A percentile compares a stretch with the other conserved stretches of the same genome.
These are phyloP conservation scores for Francoa sonchifolia DNA, from an alignment of 441 rosid species.

Conservation along the genomic window DNA sequence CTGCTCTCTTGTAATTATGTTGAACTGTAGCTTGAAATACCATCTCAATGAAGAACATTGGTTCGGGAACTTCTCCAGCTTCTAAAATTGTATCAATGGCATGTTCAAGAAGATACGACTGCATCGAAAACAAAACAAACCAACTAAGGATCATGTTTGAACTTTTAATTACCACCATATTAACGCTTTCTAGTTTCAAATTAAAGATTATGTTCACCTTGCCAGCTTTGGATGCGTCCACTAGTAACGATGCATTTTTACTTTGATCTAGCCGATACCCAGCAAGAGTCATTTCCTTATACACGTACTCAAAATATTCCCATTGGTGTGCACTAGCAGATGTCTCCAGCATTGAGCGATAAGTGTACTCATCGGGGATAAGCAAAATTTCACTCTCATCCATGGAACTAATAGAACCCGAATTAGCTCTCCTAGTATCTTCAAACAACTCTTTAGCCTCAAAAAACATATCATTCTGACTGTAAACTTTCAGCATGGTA, in stretches of 20 bases:
- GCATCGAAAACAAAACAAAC: slow-evolving; percentile 17
- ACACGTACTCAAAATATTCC: slow-evolving; percentile 85
- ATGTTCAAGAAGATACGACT: slow-evolving; percentile 73
- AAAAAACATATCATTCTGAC: slow-evolving; percentile 66
- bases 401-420: slow-evolving; percentile 2
- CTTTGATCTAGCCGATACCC: slow-evolving; percentile 60
- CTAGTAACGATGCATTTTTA: slow-evolving; percentile 40
- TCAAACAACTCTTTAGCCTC: slow-evolving; percentile 74
- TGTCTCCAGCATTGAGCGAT: slow-evolving; percentile 71
- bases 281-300: slow-evolving; percentile 55
- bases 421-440: slow-evolving; percentile 25
- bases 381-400: slow-evolving; percentile 12
- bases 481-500: slow-evolving; percentile 67
- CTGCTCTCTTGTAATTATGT: slow-evolving; percentile 47
- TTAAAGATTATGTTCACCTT: slow-evolving; percentile 36
- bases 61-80: slow-evolving; percentile 69
- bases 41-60: slow-evolving; percentile 52
- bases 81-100: slow-evolving; percentile 67
- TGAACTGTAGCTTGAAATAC: slow-evolving; percentile 43
- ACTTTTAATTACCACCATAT: too few relatives aligned
- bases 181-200: too few relatives aligned
- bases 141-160: too few relatives aligned
- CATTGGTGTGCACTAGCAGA: slow-evolving; percentile 69
- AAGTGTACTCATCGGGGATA: slow-evolving; percentile 59
- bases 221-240: slow-evolving; percentile 75